A percentile compares a stretch with the other conserved stretches of the same genome.
phyloP scores from a whole-genome alignment of 495 filamentous ascomycete species.

The Lichina pygmaea region DNA sequence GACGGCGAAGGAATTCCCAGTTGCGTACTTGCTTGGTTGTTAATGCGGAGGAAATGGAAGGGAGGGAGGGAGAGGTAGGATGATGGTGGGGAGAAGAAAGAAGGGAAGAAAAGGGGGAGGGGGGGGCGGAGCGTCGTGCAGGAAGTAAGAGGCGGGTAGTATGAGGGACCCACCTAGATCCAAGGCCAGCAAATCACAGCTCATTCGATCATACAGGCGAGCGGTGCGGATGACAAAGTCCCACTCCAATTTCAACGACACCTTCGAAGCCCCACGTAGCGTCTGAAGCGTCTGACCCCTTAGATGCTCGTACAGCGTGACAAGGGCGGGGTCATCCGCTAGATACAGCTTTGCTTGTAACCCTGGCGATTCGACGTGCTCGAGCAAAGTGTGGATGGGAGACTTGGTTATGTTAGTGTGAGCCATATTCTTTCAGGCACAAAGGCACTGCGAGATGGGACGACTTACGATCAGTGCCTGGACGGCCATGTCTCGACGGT shows the following conservation, averaged over 20 bases:
- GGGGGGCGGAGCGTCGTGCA: no score
- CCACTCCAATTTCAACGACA: constrained; percentile 63
- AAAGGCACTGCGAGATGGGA: constrained; percentile 3
- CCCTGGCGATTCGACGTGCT: constrained; percentile 28
- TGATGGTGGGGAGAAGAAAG: background rate
- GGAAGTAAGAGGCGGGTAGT: background rate
- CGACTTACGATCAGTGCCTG: constrained; percentile 42
- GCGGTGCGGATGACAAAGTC: constrained; percentile 77
- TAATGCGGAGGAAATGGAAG: background rate
- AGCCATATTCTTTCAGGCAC: constrained; percentile 2
- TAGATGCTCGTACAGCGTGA: constrained; percentile 69
- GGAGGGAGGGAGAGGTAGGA: background rate
- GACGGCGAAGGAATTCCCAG: constrained; percentile 55
- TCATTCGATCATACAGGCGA: constrained; percentile 77
- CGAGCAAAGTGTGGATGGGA: constrained; percentile 45
- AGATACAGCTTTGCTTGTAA: constrained; percentile 53
- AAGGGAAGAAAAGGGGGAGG: background rate
- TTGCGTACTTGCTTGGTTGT: constrained; percentile 28
- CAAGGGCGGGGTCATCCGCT: constrained; percentile 67
- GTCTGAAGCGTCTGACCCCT: constrained; percentile 69
- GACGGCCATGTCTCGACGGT: constrained; percentile 59
- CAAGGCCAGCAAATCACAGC: constrained; percentile 76
- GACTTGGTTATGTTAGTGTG: constrained; percentile 19
- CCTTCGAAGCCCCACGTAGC: constrained; percentile 53
- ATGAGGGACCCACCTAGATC: constrained; percentile 27